Base-by-base conservation (phyloP, 1,139 yeast species). In the Hemisphaericaspora lyxosophila region DNA sequence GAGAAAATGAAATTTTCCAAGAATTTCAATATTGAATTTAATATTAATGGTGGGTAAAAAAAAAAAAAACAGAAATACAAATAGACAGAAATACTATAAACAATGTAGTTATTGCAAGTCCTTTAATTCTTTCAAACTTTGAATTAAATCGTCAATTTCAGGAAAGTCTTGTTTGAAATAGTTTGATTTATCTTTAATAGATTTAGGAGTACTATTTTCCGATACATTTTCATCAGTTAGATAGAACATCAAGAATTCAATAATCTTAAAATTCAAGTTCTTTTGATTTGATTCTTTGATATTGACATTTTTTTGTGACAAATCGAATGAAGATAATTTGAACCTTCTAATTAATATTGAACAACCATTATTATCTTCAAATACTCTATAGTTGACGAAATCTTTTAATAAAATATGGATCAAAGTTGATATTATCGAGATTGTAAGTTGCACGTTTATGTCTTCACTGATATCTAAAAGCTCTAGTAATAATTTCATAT, bases 211-310 rank as follows among this genome's bases (percentile, higher is more conserved):
- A 7, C 44, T 46, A 11, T 52, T 54, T 19, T 51, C 47, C 13
- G 50, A 59, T 2, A 23, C 16, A 3, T 73, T 61, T 57, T 85
- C 94, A n/a, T 88, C 90, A 6, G 79, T 71, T 42, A 85, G 59
- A 51, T 85, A 85, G 53, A 85, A 82, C 42, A 85, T 75, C 41
- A 85, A 62, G 54, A 85, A 85, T 59, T 85, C 94, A 35, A 85
- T 72, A 20, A 82, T 73, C 49, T 82, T 80, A 47, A 83, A 75
- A 44, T 75, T 75, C 11, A 78, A 62, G 29, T 64, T 67, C 45
- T 75, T 78, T 50, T 55, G 70, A 45, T 40, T 52, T 6, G 42
- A 40, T 9, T 38, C 34, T 17, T 43, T 42, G 7, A 19, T 25
- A 26, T 31, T 34, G 11, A 36, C 39, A 25, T 30, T 48, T 49